Conservation (phyloP, 331 rosid species). For the Rosa hybrid region DNA sequence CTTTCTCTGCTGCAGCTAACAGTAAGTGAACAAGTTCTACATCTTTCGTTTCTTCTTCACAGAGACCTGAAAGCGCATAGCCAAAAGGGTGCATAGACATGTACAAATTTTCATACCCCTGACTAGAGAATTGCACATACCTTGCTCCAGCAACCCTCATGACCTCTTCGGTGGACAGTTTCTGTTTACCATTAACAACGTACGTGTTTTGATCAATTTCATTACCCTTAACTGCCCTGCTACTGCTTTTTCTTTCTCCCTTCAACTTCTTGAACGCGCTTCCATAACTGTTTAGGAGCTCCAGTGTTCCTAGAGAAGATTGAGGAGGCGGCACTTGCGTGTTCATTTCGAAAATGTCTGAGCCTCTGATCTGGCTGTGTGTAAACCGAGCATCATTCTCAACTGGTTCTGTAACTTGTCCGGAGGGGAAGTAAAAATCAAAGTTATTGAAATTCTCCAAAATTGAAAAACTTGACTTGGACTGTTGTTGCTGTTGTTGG, state of each 20-base stretch:
- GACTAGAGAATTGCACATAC: constrained; percentile 51
- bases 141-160: constrained; percentile 71
- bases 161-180: constrained; percentile 63
- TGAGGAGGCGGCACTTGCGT: constrained; percentile 23
- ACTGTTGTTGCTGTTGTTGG: constrained; percentile 29
- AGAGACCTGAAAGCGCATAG: constrained; percentile 40
- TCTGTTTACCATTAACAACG: constrained; percentile 28
- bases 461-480: constrained; percentile 22
- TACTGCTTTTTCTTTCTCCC: constrained; percentile 21
- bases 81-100: constrained; percentile 58
- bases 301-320: constrained; percentile 44
- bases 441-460: constrained; percentile 39
- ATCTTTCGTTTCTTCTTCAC: constrained; percentile 57
- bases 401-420: constrained; percentile 16
- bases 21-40: constrained; percentile 71
- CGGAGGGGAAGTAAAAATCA: constrained; percentile 19
- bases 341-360: constrained; percentile 16
- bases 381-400: constrained; percentile 14
- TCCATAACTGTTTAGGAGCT: constrained; percentile 50
- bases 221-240: neutral
- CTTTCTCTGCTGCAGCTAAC: constrained; percentile 70
- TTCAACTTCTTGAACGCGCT: constrained; percentile 44
- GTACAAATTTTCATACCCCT: constrained; percentile 37
- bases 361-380: constrained; percentile 7
- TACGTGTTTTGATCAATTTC: neutral